phyloP scores from a whole-genome alignment of 1,139 yeast species.

The Torulaspora pretoriensis region DNA sequence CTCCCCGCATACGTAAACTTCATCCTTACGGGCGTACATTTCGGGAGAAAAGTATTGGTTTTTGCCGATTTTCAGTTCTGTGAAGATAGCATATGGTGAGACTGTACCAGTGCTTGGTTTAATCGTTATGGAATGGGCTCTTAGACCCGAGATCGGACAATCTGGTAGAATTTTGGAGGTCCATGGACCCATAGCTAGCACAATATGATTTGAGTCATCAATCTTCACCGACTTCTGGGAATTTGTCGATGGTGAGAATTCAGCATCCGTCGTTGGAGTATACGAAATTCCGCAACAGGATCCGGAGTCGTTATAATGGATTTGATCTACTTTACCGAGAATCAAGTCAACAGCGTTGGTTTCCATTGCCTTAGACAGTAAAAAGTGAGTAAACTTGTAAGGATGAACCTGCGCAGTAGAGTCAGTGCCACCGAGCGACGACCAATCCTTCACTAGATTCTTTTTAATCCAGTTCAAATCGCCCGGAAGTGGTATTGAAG shows the following conservation, averaged over 20 bases:
- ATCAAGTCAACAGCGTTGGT: conserved; percentile 80
- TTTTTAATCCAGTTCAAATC: conserved; percentile 80
- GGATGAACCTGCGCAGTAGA: conserved; percentile 98
- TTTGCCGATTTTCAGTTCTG: conserved; percentile 71
- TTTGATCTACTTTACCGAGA: conserved; percentile 73
- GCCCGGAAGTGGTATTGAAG: conserved; percentile 48
- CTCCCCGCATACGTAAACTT: conserved; percentile 96
- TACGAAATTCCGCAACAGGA: conserved; percentile 14
- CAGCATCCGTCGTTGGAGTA: conserved; percentile 13
- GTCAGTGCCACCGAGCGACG: conserved; percentile 76
- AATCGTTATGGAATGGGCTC: conserved; percentile 93
- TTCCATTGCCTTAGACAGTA: conserved; percentile 76
- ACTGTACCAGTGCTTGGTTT: conserved; percentile 73
- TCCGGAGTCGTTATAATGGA: conserved; percentile 9
- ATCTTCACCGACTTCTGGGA: conserved; percentile 32
- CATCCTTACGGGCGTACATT: conserved; percentile 91
- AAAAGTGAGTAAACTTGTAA: conserved; percentile 78
- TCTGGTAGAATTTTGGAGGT: conserved; percentile 83
- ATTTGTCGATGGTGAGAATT: conserved; percentile 5
- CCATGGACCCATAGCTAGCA: conserved; percentile 94
- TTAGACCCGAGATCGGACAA: conserved; percentile 85
- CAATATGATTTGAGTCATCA: conserved; percentile 65
- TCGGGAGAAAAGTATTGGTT: conserved; percentile 80
- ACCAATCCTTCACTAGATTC: conserved; percentile 65
- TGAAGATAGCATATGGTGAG: conserved; percentile 89